phyloP scores from a whole-genome alignment of 108 stramenopile species.

The Skeletonema tropicum region DNA sequence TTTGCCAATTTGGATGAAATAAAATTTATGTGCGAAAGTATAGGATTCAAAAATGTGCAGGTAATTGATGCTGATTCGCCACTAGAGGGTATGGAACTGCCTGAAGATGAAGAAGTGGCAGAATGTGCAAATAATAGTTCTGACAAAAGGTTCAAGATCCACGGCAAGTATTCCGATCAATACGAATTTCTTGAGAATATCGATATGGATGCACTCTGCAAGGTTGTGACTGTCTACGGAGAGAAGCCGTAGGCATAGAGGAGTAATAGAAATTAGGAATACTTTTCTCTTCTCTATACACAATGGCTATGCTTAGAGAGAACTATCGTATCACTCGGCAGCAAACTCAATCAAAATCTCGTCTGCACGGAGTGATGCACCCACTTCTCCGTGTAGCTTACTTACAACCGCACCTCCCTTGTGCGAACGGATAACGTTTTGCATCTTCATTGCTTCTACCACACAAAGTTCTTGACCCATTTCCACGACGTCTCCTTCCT shows the following conservation, averaged over 20 bases:
- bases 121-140: neutral
- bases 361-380: conserved; percentile 76
- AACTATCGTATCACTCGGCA: neutral
- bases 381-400: conserved; percentile 66
- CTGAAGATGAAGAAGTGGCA: conserved; percentile 40
- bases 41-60: conserved; percentile 65
- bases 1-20: conserved; percentile 64
- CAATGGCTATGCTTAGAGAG: too few relatives aligned
- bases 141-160: conserved; percentile 47
- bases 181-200: conserved; percentile 56
- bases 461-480: conserved; percentile 93
- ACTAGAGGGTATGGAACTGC: conserved; percentile 66
- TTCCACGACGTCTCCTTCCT: conserved; percentile 80
- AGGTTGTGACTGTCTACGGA: conserved; percentile 70
- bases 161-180: conserved; percentile 66
- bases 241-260: conserved; percentile 42
- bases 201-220: conserved; percentile 79
- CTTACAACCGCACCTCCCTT: conserved; percentile 66
- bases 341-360: conserved; percentile 81
- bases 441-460: conserved; percentile 99
- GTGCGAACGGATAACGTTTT: conserved; percentile 93
- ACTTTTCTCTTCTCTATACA: too few relatives aligned
- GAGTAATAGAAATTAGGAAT: neutral
- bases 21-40: conserved; percentile 62
- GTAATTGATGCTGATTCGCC: conserved; percentile 63